A percentile compares a stretch with the other conserved stretches of the same genome.
phyloP scores from a whole-genome alignment of 1,284 basidiomycete genomes.

The Ustilago crameri region DNA sequence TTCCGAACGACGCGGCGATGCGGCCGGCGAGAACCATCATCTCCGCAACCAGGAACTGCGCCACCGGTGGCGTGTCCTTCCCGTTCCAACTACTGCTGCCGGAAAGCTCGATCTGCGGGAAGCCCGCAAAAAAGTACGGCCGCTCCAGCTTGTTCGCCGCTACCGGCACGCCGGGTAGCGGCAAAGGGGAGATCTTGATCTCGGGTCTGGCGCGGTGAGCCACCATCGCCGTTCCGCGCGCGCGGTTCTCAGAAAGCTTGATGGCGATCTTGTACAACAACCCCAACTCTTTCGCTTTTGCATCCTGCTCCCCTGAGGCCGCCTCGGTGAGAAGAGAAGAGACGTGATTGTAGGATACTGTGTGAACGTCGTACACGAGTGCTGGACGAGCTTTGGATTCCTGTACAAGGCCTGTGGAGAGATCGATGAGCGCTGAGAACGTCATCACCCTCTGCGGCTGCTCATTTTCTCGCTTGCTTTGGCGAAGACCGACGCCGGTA shows the following conservation, averaged over 20 bases:
- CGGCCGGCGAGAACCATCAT: conserved; percentile 85
- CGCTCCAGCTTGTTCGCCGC: conserved; percentile 2
- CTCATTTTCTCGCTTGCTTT: conserved; percentile 67
- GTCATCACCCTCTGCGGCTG: conserved; percentile 75
- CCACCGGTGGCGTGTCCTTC: background rate
- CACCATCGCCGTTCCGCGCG: conserved; percentile 5
- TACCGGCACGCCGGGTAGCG: conserved; percentile 16
- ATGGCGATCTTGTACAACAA: conserved; percentile 69
- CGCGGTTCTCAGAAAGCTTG: conserved; percentile 28
- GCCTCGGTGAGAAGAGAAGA: conserved; percentile 53
- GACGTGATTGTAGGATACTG: conserved; percentile 78
- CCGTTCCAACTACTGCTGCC: background rate
- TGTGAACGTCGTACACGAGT: conserved; percentile 77
- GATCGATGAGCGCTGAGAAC: conserved; percentile 81
- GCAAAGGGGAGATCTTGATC: conserved; percentile 26
- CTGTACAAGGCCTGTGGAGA: conserved; percentile 74
- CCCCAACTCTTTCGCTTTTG: conserved; percentile 66
- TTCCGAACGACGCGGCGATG: conserved; percentile 79
- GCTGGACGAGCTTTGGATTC: conserved; percentile 80
- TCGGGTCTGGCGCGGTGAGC: conserved; percentile 3
- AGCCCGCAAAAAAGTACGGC: conserved; percentile 54
- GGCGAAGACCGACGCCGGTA: conserved; percentile 46
- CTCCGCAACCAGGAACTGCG: conserved; percentile 76
- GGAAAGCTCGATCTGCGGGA: conserved; percentile 36
- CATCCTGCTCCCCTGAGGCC: conserved; percentile 5